Evolutionary conservation across 2,329 filamentous ascomycete species (phyloP).

Genomic region (Colletotrichum sp.): DNA sequence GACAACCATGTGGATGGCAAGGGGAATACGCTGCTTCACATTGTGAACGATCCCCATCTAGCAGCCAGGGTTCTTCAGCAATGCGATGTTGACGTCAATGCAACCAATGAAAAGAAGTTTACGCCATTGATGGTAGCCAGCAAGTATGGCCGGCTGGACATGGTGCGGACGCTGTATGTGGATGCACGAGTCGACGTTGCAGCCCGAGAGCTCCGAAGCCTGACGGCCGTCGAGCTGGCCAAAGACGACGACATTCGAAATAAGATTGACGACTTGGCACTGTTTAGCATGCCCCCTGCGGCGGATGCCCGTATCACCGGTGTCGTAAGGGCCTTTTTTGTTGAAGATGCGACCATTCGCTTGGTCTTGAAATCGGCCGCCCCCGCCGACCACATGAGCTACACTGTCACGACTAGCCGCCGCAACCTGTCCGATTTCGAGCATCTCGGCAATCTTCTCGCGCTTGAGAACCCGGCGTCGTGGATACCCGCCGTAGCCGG

Average conservation of each 20-base stretch:
- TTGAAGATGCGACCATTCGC: slow-evolving; percentile 92
- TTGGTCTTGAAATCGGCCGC: slow-evolving; percentile 94
- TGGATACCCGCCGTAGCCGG: slow-evolving; percentile 86
- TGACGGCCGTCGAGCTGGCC: slow-evolving; percentile 94
- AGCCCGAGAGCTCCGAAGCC: slow-evolving; percentile 82
- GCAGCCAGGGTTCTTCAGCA: slow-evolving; percentile 77
- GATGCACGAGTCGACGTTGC: slow-evolving; percentile 87
- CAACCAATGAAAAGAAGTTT: slow-evolving; percentile 92
- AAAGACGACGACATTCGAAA: slow-evolving; percentile 98
- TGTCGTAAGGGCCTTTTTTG: slow-evolving; percentile 94
- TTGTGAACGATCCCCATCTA: slow-evolving; percentile 85
- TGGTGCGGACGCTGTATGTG: slow-evolving; percentile 86
- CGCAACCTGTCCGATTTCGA: slow-evolving; percentile 90
- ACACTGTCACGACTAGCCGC: slow-evolving; percentile 93
- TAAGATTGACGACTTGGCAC: slow-evolving; percentile 89
- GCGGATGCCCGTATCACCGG: slow-evolving; percentile 85
- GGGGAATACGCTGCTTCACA: slow-evolving; percentile 94
- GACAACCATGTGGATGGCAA: slow-evolving; percentile 93
- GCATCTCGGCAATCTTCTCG: slow-evolving; percentile 82
- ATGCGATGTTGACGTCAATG: slow-evolving; percentile 96
- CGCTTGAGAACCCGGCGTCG: slow-evolving; percentile 90
- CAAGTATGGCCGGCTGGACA: slow-evolving; percentile 95
- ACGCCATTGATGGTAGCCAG: slow-evolving; percentile 97
- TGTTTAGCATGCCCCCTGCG: slow-evolving; percentile 77
- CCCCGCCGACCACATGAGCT: slow-evolving; percentile 79